Evolutionary conservation across 139 green algal species (phyloP).

Genomic region (Picochlorum costavermella): DNA sequence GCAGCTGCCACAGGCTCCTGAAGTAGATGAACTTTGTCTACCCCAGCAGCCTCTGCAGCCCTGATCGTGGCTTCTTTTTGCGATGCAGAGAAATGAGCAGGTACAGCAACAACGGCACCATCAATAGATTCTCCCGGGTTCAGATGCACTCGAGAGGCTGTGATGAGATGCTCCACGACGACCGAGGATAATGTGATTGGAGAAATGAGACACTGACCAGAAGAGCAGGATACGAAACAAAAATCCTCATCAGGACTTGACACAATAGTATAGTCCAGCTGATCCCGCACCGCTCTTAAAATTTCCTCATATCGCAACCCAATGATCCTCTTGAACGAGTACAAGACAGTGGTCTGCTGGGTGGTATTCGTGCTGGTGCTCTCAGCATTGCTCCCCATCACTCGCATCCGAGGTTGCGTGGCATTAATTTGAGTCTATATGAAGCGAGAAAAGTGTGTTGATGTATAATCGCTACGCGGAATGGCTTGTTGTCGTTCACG

Average conservation of each 20-base stretch:
- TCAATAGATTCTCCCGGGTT: slow-evolving; percentile 1
- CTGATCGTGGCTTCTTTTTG: slow-evolving; percentile 50
- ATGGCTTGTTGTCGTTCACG: neutral
- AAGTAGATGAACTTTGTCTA: slow-evolving; percentile 41
- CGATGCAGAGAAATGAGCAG: slow-evolving; percentile 49
- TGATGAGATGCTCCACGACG: slow-evolving; percentile 45
- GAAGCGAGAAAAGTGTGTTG: too few relatives aligned
- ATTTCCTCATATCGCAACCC: slow-evolving; percentile 32
- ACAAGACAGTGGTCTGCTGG: slow-evolving; percentile 41
- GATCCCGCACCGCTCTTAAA: slow-evolving; percentile 1
- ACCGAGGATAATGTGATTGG: slow-evolving; percentile 24
- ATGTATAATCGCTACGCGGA: too few relatives aligned
- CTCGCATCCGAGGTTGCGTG: too few relatives aligned
- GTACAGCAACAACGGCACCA: slow-evolving; percentile 56
- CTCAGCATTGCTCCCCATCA: neutral
- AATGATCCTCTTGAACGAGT: slow-evolving; percentile 65
- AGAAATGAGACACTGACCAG: too few relatives aligned
- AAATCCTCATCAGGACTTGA: slow-evolving; percentile 1
- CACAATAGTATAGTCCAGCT: slow-evolving; percentile 30
- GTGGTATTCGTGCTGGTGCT: neutral
- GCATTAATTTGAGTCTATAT: too few relatives aligned
- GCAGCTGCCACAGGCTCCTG: slow-evolving; percentile 66
- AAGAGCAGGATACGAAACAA: too few relatives aligned
- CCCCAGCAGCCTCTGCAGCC: slow-evolving; percentile 47
- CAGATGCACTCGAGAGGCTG: slow-evolving; percentile 23